Evolutionary conservation across 495 filamentous ascomycete genomes (phyloP).

Genomic region (Aspergillus panamensis): DNA sequence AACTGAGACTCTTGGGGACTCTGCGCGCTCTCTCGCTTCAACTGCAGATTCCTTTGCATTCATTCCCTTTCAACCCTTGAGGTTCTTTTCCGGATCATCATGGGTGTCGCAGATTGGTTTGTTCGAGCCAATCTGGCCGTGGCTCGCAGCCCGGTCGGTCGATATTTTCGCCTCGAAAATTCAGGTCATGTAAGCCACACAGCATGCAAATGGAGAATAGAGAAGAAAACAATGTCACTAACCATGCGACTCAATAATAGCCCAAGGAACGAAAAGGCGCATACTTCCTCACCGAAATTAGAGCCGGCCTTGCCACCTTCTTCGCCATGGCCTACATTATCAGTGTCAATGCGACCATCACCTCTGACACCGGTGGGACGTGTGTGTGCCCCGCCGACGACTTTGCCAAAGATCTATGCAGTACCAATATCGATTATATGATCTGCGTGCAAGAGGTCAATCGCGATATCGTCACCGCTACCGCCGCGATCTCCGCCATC

Average conservation of each 20-base stretch:
- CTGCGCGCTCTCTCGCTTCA: not conserved
- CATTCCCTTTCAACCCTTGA: not conserved
- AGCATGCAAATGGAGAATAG: not conserved
- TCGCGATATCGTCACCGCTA: conserved; percentile 73
- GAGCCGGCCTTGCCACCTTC: conserved; percentile 76
- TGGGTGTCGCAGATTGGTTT: conserved; percentile 46
- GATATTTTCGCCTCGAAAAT: conserved; percentile 70
- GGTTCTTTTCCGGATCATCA: conserved; percentile 8
- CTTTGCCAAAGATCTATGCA: conserved; percentile 49
- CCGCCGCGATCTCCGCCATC: conserved; percentile 70
- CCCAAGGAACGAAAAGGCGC: conserved; percentile 66
- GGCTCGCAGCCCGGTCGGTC: conserved; percentile 58
- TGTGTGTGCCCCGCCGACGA: conserved; percentile 62
- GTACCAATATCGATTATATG: conserved; percentile 54
- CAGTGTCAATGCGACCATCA: conserved; percentile 69
- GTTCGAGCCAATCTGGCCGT: conserved; percentile 52
- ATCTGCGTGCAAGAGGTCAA: conserved; percentile 64
- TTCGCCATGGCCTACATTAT: conserved; percentile 88
- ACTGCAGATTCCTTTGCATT: not conserved
- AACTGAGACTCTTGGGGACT: conserved; percentile 1
- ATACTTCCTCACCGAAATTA: conserved; percentile 75
- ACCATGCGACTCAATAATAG: conserved; percentile 22
- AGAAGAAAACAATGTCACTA: conserved; percentile 4
- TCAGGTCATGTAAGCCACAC: conserved; percentile 67
- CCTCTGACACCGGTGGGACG: conserved; percentile 62